Base-by-base conservation (phyloP, 768 basidiomycete species). In the Phaffia australis region DNA sequence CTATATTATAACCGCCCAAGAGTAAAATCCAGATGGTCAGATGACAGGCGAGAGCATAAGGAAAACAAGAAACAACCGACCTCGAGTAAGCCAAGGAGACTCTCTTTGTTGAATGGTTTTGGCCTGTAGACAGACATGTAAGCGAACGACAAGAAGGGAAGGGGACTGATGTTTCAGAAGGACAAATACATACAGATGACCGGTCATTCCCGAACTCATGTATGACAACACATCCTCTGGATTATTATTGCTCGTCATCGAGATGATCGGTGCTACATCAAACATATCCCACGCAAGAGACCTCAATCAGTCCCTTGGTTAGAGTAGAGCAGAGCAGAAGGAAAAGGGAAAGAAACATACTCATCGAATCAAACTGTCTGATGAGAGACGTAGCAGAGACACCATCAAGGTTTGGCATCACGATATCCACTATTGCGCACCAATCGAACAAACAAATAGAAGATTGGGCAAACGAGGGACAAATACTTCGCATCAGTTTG, bases 41-140 rank as follows among this genome's bases (percentile, higher is more conserved):
- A 35, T 48, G 21, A 46, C 32, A 27, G 54, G 35, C 25, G 2
- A 21, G 25, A 2, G 15, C 27, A 25, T 16, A 56, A 21, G 35
- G 25, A 56, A 27, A 63, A 46, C 1, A 9, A 27, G 25, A 16
- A 42, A 19, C 48, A n/a, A 56, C 64, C 8, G 6, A 65, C 64
- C 79, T 98, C 94, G 69, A 98, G 85, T 84, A 97, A 92, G 70
- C 87, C 85, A 56, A 93, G 78, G 35, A 98, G 79, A 19, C 88
- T 87, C 73, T 92, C 85, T 75, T 90, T 89, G n/a, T 89, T 94
- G 78, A 98, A 98, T 3, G 94, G 94, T 76, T 98, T 98, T 9
- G 92, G 56, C 18, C 55, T 57, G n/a, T 14, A 27, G 3, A 47
- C 11, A 60, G 11, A 4, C 11, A 42, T 42, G 35, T 42, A 42